Percentiles rank a stretch among this genome's conserved stretches.
Conservation (phyloP, 257 asterid species). For the Rehmannia glutinosa region DNA sequence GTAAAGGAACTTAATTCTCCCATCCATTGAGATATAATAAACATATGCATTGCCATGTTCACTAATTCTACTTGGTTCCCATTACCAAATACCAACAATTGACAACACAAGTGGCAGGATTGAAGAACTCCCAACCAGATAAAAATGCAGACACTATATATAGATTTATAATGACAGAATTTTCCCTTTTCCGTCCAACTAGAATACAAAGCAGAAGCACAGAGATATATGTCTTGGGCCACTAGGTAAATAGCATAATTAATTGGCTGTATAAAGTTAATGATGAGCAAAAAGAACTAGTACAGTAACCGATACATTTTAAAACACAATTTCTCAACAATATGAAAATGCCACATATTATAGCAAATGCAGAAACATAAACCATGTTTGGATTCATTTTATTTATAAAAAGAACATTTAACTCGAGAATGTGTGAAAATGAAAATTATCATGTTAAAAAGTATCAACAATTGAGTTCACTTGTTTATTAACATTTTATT, state of each 20-base stretch:
- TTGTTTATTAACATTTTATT: background rate
- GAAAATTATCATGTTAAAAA: background rate
- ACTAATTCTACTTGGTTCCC: background rate
- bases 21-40: constrained; percentile 9
- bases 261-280: background rate
- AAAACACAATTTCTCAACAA: background rate
- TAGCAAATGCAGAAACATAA: background rate
- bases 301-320: too few relatives aligned
- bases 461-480: too few relatives aligned
- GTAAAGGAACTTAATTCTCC: background rate
- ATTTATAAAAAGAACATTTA: background rate
- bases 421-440: background rate
- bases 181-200: background rate
- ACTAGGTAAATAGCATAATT: background rate
- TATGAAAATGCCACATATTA: background rate
- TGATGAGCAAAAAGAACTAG: background rate
- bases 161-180: background rate
- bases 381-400: background rate
- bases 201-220: background rate
- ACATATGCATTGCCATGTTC: background rate
- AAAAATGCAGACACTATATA: background rate
- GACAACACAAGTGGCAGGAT: background rate
- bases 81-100: background rate
- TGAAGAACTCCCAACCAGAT: background rate
- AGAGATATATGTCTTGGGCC: background rate